Conservation (phyloP, 1,284 basidiomycete genomes). For the Veloporphyrellus conicus region DNA sequence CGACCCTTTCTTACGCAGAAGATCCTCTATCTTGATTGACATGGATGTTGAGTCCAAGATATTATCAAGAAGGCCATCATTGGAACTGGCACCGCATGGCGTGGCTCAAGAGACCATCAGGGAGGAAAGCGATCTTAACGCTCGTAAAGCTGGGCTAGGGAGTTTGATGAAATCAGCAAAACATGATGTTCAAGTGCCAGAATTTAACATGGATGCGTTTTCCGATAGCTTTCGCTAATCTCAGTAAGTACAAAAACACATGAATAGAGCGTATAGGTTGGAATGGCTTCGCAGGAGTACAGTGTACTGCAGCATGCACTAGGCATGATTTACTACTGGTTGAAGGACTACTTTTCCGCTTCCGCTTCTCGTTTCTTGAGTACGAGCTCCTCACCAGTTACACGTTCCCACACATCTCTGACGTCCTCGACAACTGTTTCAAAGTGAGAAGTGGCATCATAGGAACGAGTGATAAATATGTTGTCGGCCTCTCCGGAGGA, state of each 20-base stretch:
- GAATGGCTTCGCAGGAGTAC: conserved; percentile 15
- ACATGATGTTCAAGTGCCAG: conserved; percentile 77
- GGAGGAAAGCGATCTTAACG: conserved; percentile 53
- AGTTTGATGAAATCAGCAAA: conserved; percentile 85
- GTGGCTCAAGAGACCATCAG: conserved; percentile 35
- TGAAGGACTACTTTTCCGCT: conserved; percentile 47
- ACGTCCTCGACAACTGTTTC: conserved; percentile 97
- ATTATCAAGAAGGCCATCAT: conserved; percentile 54
- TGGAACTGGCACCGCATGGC: conserved; percentile 28
- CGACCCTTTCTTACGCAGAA: conserved; percentile 50
- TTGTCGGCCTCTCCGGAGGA: conserved; percentile 77
- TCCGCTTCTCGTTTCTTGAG: conserved; percentile 81
- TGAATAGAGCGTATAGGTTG: conserved; percentile 6
- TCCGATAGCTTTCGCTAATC: conserved; percentile 16
- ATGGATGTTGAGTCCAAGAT: conserved; percentile 73
- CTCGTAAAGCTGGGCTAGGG: conserved; percentile 72
- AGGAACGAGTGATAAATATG: conserved; percentile 95
- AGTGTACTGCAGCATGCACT: too few species aligned
- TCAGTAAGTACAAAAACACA: conserved; percentile 1
- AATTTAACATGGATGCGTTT: conserved; percentile 79
- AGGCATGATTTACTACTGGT: too few species aligned
- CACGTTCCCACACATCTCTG: conserved; percentile 86
- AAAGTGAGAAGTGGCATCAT: conserved; percentile 98
- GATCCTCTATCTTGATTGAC: conserved; percentile 78
- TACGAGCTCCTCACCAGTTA: conserved; percentile 70